Evolutionary conservation across 352 stramenopile species (phyloP).

Genomic region (Globisporangium perplexum): DNA sequence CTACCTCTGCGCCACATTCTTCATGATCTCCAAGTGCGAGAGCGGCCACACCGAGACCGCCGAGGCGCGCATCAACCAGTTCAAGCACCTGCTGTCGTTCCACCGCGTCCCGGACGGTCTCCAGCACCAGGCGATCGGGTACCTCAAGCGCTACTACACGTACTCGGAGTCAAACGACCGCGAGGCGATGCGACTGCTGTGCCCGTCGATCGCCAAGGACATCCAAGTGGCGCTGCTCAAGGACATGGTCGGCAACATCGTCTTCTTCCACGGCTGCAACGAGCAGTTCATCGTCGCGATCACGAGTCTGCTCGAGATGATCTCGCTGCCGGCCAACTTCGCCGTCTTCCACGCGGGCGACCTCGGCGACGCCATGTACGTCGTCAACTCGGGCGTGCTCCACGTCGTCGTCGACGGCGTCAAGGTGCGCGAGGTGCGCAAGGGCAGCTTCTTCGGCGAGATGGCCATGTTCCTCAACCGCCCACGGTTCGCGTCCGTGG

Average conservation of each 20-base stretch:
- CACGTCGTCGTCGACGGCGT: slow-evolving; percentile 44
- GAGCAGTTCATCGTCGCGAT: slow-evolving; percentile 57
- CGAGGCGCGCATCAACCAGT: slow-evolving; percentile 56
- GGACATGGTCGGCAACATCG: slow-evolving; percentile 46
- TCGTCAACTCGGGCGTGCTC: slow-evolving; percentile 65
- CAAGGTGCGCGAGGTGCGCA: slow-evolving; percentile 64
- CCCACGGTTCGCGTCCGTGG: slow-evolving; percentile 42
- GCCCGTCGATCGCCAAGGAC: slow-evolving; percentile 68
- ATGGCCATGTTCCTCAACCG: slow-evolving; percentile 56
- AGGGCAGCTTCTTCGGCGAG: slow-evolving; percentile 61
- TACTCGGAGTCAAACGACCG: slow-evolving; percentile 64
- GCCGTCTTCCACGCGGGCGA: slow-evolving; percentile 49
- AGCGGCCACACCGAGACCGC: slow-evolving; percentile 30
- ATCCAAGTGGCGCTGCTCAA: slow-evolving; percentile 67
- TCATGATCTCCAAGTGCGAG: slow-evolving; percentile 70
- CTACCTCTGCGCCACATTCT: slow-evolving; percentile 56
- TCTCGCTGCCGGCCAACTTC: slow-evolving; percentile 46
- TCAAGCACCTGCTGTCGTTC: slow-evolving; percentile 59
- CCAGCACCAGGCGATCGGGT: slow-evolving; percentile 47
- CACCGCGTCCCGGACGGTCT: slow-evolving; percentile 49
- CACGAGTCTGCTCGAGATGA: slow-evolving; percentile 63
- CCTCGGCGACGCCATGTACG: slow-evolving; percentile 65
- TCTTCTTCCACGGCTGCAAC: slow-evolving; percentile 58
- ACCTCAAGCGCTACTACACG: slow-evolving; percentile 61
- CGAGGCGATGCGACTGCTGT: slow-evolving; percentile 53